Percentiles rank a stretch among this genome's conserved stretches.
Evolutionary conservation across 2,329 filamentous ascomycete species (phyloP).

Genomic region (Amesomyces nigricolor): DNA sequence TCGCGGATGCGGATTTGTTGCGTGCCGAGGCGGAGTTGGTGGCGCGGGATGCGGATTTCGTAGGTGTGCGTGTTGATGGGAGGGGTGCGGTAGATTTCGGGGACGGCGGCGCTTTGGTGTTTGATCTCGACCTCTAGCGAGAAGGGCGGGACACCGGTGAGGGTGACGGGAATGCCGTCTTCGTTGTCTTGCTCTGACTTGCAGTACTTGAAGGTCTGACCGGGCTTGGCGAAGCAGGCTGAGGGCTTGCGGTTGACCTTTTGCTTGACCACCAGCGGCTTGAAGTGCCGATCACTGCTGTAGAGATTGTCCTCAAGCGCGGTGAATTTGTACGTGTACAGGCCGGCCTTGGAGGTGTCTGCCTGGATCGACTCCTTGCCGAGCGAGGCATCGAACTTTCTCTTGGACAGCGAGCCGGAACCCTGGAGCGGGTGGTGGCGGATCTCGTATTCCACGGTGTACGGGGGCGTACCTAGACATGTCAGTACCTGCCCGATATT

Average conservation of each 20-base stretch:
- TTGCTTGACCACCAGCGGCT: slow-evolving; percentile 68
- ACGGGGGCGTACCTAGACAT: slow-evolving; percentile 65
- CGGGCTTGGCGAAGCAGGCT: slow-evolving; percentile 76
- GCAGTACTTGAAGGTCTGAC: slow-evolving; percentile 94
- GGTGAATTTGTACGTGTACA: slow-evolving; percentile 80
- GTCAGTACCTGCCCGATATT: not conserved
- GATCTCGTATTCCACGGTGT: slow-evolving; percentile 75
- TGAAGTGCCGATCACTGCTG: slow-evolving; percentile 62
- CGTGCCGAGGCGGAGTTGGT: slow-evolving; percentile 79
- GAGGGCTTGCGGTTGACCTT: slow-evolving; percentile 77
- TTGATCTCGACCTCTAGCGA: slow-evolving; percentile 88
- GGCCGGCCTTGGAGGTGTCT: slow-evolving; percentile 77
- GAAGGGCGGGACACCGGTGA: slow-evolving; percentile 83
- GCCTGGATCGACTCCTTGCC: slow-evolving; percentile 73
- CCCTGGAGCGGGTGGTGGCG: slow-evolving; percentile 64
- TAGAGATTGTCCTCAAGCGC: slow-evolving; percentile 83
- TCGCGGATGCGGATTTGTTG: slow-evolving; percentile 86
- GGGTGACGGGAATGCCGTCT: slow-evolving; percentile 79
- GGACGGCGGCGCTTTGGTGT: slow-evolving; percentile 73
- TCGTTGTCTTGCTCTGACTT: slow-evolving; percentile 75
- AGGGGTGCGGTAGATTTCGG: slow-evolving; percentile 75
- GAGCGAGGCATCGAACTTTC: slow-evolving; percentile 70
- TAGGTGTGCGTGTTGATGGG: slow-evolving; percentile 71
- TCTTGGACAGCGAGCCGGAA: slow-evolving; percentile 58
- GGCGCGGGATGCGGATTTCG: slow-evolving; percentile 76